A percentile compares a stretch with the other conserved stretches of the same genome.
These are phyloP conservation scores for Sherardia arvensis DNA, from an alignment of 257 asterid species.

Conservation along the genomic window DNA sequence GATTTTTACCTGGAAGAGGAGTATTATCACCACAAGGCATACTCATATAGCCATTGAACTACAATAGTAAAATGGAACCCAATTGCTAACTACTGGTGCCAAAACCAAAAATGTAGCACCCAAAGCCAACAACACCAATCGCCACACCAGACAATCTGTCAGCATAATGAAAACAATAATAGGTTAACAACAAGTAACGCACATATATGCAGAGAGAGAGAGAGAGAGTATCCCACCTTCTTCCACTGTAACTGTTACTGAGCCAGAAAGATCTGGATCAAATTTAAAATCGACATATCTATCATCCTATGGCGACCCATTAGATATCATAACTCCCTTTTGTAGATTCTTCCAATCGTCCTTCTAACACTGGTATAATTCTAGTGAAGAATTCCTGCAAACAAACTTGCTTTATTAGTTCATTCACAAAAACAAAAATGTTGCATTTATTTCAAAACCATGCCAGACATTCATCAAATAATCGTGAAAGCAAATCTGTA, in stretches of 20 bases:
- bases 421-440: background rate
- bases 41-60: slow-evolving; percentile 86
- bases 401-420: slow-evolving; percentile 6
- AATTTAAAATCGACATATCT: slow-evolving; percentile 69
- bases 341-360: slow-evolving; percentile 61
- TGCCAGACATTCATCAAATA: slow-evolving; percentile 19
- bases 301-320: slow-evolving; percentile 60
- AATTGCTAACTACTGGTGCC: slow-evolving; percentile 81
- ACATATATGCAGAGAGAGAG: background rate
- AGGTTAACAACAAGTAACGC: background rate
- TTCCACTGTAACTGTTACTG: slow-evolving; percentile 41
- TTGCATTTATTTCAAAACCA: slow-evolving; percentile 4
- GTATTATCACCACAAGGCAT: slow-evolving; percentile 64
- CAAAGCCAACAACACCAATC: slow-evolving; percentile 48
- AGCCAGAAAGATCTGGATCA: slow-evolving; percentile 52
- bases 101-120: slow-evolving; percentile 55
- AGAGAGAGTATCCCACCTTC: slow-evolving; percentile 42
- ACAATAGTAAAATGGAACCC: slow-evolving; percentile 94
- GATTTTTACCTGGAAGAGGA: slow-evolving; percentile 77
- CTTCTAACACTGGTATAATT: slow-evolving; percentile 51
- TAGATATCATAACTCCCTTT: slow-evolving; percentile 48
- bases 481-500: slow-evolving; percentile 70
- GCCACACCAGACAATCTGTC: slow-evolving; percentile 75
- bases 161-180: slow-evolving; percentile 11
- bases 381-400: slow-evolving; percentile 77